Evolutionary conservation across 768 basidiomycete genomes (phyloP).

Genomic region (Macrocybe gigantea): DNA sequence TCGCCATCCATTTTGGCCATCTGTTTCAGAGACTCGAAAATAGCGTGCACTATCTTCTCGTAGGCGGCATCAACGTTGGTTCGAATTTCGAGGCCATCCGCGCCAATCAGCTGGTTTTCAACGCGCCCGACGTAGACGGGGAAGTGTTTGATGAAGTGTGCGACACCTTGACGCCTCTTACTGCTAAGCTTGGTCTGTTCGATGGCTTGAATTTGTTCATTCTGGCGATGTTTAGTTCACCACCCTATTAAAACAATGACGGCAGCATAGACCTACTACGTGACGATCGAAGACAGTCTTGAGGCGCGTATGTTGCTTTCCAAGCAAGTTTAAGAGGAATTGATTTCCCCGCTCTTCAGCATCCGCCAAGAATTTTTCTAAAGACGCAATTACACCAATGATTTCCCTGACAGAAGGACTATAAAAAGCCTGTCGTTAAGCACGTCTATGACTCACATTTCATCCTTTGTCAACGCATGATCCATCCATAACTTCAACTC

Average conservation of each 20-base stretch:
- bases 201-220: slow-evolving; percentile 80
- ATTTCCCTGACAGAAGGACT: slow-evolving; percentile 55
- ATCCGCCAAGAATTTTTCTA: slow-evolving; percentile 74
- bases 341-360: slow-evolving; percentile 76
- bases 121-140: slow-evolving; percentile 80
- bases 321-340: slow-evolving; percentile 66
- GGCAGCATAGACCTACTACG: slow-evolving; percentile 38
- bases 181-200: slow-evolving; percentile 88
- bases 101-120: slow-evolving; percentile 77
- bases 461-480: slow-evolving; percentile 65
- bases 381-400: slow-evolving; percentile 70
- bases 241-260: not conserved
- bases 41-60: slow-evolving; percentile 80
- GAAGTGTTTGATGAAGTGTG: slow-evolving; percentile 89
- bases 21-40: slow-evolving; percentile 91
- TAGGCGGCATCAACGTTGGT: slow-evolving; percentile 75
- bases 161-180: slow-evolving; percentile 91
- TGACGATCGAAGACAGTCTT: slow-evolving; percentile 75
- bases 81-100: slow-evolving; percentile 74
- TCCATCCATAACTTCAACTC: slow-evolving; percentile 89
- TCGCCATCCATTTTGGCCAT: slow-evolving; percentile 95
- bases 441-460: slow-evolving; percentile 43
- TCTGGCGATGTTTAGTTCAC: slow-evolving; percentile 35
- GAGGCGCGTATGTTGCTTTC: slow-evolving; percentile 77
- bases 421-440: not conserved